Evolutionary conservation across 2,329 filamentous ascomycete species (phyloP), one percentile per base, ranked within the genome.

Genomic region (Helicocarpus griseus): DNA sequence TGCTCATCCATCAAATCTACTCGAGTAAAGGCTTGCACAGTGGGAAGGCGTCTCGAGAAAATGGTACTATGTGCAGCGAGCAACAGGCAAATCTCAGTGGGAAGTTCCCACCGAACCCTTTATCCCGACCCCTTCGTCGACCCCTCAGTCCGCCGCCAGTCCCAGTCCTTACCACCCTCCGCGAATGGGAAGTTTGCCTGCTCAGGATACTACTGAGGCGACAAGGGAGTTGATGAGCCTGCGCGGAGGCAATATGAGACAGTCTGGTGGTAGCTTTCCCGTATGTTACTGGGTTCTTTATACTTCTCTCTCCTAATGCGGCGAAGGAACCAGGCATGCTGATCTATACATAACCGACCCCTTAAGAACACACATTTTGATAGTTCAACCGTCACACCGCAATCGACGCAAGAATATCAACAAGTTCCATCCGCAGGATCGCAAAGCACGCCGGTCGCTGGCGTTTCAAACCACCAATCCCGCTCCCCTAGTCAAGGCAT

Each of bases 1-100:
- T 52, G 9, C 22, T 17, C n/a, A 35, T 9, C 9, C 48, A 17
- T 40, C 44, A 9, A 29, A 35, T 48, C 29, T 29, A 6, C 26
- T 36, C 14, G 19, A n/a, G 35, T 48, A 13, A 49, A 70, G 67
- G 67, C 62, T 69, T 28, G 64, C 67, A 26, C 67, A 70, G 51
- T 69, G 67, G 65, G 67, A 70, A 52, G 66, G 67, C 31, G 58
- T 65, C 24, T 60, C 61, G 24, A 61, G 65, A 29, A 62, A 64
- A 55, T 70, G 67, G 62, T 70, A 70, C 55, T 70, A 63, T 49
- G 68, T 70, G 35, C 66, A 70, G 49, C 60, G 65, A 46, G 63
- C 66, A 39, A 70, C 67, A 9, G 68, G 66, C 31, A 64, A 64
- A 46, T 65, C 66, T 6, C 66, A 68, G 58, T 70, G 68, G 68